Percentiles rank a stretch among this genome's conserved stretches.
Evolutionary conservation across 2,329 filamentous ascomycete genomes (phyloP).

Genomic region (Arthrobotrys musiformis): DNA sequence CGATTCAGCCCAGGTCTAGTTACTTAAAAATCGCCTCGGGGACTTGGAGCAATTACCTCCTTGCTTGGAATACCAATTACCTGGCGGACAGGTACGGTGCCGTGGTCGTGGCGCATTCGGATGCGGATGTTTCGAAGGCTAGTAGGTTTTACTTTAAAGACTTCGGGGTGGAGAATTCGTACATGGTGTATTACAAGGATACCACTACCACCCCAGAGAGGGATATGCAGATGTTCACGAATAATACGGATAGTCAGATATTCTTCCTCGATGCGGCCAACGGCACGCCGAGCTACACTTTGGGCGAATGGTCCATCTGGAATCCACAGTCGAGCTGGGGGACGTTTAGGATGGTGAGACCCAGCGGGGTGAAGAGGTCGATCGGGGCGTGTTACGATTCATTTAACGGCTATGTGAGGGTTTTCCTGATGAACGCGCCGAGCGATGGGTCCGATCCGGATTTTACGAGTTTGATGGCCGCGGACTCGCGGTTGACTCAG

Average conservation of each 20-base stretch:
- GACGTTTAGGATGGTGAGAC: background rate
- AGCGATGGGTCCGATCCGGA: background rate
- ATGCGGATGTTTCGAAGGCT: background rate
- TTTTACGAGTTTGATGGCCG: background rate
- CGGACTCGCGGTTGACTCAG: background rate
- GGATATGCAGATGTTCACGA: background rate
- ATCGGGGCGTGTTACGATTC: background rate
- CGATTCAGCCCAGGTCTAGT: background rate
- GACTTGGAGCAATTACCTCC: background rate
- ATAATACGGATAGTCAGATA: background rate
- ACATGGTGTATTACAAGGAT: background rate
- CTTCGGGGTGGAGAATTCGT: background rate
- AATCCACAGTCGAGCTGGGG: background rate
- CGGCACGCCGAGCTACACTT: no score
- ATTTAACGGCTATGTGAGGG: background rate
- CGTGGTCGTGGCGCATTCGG: background rate
- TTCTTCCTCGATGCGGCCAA: background rate
- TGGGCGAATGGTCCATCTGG: background rate
- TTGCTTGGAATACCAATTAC: background rate
- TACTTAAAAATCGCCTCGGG: background rate
- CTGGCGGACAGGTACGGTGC: no score
- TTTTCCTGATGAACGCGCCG: background rate
- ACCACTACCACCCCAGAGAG: background rate
- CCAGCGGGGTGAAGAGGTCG: background rate
- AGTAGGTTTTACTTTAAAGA: background rate